Conservation (phyloP, 2,329 filamentous ascomycete genomes). For the Beauveria caledonica region DNA sequence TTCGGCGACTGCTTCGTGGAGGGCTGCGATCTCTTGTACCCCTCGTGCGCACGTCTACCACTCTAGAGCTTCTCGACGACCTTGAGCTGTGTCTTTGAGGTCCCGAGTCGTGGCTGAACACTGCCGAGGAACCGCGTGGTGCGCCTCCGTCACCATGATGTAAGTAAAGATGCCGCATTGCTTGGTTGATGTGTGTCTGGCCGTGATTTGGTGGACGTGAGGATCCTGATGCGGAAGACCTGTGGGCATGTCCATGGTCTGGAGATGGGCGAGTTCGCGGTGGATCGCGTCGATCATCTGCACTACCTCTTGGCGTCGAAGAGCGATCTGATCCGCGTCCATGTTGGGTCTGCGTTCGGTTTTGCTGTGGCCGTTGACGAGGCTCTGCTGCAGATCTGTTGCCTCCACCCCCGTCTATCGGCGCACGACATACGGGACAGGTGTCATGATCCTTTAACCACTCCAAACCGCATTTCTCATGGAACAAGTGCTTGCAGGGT, state of each 20-base stretch:
- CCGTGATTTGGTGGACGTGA: constrained; percentile 19
- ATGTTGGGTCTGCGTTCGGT: neutral
- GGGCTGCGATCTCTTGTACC: constrained; percentile 32
- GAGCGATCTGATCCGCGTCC: neutral
- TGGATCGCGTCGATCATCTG: neutral
- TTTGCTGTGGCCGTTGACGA: neutral
- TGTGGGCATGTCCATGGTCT: neutral
- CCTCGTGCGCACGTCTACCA: constrained; percentile 21
- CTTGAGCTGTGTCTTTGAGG: constrained; percentile 30
- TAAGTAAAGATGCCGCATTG: constrained; percentile 22
- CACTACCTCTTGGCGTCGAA: neutral
- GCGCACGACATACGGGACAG: constrained; percentile 70
- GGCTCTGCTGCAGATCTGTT: neutral
- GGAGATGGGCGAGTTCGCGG: neutral
- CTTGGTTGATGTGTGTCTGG: constrained; percentile 23
- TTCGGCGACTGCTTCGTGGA: constrained; percentile 27
- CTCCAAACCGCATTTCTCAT: constrained; percentile 68
- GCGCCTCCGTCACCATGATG: constrained; percentile 20
- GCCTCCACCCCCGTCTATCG: constrained; percentile 33
- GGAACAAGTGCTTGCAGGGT: constrained; percentile 92
- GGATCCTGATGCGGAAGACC: neutral
- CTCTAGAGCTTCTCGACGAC: constrained; percentile 30
- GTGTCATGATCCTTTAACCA: constrained; percentile 92
- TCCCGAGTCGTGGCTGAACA: constrained; percentile 25
- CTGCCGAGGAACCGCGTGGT: constrained; percentile 17